These are phyloP conservation scores for Boletus reticuloceps DNA, from an alignment of 768 basidiomycete species.

Conservation along the genomic window DNA sequence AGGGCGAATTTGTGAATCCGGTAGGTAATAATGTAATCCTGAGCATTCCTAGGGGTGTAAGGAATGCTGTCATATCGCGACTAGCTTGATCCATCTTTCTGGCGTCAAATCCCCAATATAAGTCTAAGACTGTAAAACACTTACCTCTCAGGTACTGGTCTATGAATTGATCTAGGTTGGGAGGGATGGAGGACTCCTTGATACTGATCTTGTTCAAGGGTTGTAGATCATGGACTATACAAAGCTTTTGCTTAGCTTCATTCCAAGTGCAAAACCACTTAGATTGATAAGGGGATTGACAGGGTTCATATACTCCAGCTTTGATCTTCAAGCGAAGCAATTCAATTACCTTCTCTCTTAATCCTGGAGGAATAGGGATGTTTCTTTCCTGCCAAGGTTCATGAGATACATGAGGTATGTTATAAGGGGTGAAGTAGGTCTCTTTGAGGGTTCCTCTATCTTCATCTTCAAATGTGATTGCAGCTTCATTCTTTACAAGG, in stretches of 20 bases:
- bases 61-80: background rate
- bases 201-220: background rate
- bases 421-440: background rate
- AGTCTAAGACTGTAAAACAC: background rate
- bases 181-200: background rate
- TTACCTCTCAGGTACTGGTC: background rate
- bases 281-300: background rate
- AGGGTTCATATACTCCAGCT: background rate
- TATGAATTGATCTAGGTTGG: background rate
- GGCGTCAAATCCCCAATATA: background rate
- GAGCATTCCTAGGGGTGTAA: background rate
- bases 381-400: background rate
- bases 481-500: background rate
- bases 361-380: background rate
- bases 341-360: background rate
- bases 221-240: background rate
- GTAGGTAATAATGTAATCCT: too few relatives aligned
- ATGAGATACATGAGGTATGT: background rate
- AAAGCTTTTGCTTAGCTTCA: background rate
- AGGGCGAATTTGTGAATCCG: too few relatives aligned
- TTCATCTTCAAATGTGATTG: background rate
- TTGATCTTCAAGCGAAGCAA: background rate
- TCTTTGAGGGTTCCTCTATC: background rate
- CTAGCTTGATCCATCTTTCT: background rate
- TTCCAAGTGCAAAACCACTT: background rate